Percentiles rank a stretch among this genome's conserved stretches.
Evolutionary conservation across 306 rosid species (phyloP).

Genomic region (Arachis hypogaea): DNA sequence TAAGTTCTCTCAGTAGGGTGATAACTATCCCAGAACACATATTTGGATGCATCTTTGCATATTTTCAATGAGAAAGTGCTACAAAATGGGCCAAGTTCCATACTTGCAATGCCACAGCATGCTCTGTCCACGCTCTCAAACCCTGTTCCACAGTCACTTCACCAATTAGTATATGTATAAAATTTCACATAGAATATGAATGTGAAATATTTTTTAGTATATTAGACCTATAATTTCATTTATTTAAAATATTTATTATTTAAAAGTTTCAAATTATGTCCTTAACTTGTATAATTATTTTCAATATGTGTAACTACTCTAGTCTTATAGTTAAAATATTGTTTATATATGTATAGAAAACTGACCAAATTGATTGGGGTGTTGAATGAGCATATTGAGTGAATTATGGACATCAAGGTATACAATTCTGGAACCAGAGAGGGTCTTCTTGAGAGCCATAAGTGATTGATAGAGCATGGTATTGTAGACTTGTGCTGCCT

Average conservation of each 20-base stretch:
- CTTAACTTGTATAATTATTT: no score
- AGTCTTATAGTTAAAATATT: no score
- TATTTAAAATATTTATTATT: no score
- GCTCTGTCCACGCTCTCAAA: constrained; percentile 47
- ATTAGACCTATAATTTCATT: no score
- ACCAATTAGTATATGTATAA: no score
- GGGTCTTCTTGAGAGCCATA: constrained; percentile 30
- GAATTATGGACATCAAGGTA: constrained; percentile 47
- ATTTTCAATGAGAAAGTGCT: constrained; percentile 25
- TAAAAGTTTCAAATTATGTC: no score
- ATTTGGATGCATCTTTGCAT: constrained; percentile 50
- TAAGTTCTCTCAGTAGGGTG: constrained; percentile 57
- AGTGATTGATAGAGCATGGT: constrained; percentile 45
- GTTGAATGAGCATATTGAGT: constrained; percentile 38
- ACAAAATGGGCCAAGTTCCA: constrained; percentile 53
- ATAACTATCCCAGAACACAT: constrained; percentile 73
- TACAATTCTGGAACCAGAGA: constrained; percentile 51
- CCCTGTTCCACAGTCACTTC: constrained; percentile 47
- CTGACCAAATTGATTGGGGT: constrained; percentile 49
- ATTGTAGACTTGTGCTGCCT: constrained; percentile 57
- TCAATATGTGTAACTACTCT: no score
- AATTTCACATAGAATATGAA: no score
- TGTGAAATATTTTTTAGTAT: no score
- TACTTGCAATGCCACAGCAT: constrained; percentile 60
- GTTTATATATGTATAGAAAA: neutral